Base-by-base conservation (phyloP, 148 eudicot species). In the Chenopodium quinoa region DNA sequence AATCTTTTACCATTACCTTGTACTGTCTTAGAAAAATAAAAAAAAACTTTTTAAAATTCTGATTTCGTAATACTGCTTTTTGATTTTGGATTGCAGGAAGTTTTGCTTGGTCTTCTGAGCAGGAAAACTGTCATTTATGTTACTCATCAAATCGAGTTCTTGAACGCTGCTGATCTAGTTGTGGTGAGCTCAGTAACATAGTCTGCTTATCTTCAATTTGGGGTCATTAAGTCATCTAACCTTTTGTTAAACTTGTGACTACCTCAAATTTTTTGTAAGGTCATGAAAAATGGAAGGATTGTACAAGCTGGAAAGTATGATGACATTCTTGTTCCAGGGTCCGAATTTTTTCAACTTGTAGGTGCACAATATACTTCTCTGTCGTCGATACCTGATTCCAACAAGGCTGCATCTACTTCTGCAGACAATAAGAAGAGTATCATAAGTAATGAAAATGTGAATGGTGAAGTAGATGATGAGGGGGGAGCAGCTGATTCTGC, bases 111-210 rank as follows among this genome's bases (percentile, higher is more conserved):
- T 17, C 48, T 46, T 32, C 16, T 81, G 77, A 73, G 27, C 27
- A 9, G 20, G 16, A 80, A 80, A 46, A 80, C 77, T 16, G 56
- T 80, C 1, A 17, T 80, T 63, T 80, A 72, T 66, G 83, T 75
- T 34, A 81, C 79, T 66, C 83, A 81, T 50, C 83, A 81, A 81
- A 71, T 66, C n/a, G 74, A 81, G 52, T 81, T 80, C 66, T 29
- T 81, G 44, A 70, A 12, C 11, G 83, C 46, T 17, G 78, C 78
- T 63, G 83, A 80, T 80, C 46, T 73, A 10, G 29, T 80, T 46
- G 7, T 73, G 71, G 78, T 72, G 34, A 44, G 78, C 64, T 1
- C 7, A 19, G 56, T 73, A 12, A 25, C 47, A 23, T 16, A 27
- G 11, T 19, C 10, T 2, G 8, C 14, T 16, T 71, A 7, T 71